Evolutionary conservation across 805 yeast genomes (phyloP).

Genomic region (Ogataea zsoltii): DNA sequence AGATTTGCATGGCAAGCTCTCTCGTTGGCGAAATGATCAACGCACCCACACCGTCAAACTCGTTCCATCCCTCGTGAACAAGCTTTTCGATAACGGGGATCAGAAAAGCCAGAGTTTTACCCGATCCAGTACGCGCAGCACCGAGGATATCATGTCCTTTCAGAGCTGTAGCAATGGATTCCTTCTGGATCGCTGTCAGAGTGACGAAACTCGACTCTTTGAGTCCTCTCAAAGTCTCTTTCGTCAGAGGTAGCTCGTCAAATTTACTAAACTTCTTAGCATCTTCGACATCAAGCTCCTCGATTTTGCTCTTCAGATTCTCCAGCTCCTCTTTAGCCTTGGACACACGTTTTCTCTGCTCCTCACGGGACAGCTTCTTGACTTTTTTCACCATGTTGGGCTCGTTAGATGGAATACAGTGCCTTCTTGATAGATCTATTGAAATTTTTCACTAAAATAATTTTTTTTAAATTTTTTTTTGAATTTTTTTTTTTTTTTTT

Average conservation of each 20-base stretch:
- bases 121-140: slow-evolving; percentile 89
- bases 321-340: slow-evolving; percentile 38
- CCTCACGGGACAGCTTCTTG: slow-evolving; percentile 30
- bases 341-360: slow-evolving; percentile 27
- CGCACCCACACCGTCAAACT: slow-evolving; percentile 86
- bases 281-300: slow-evolving; percentile 52
- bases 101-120: slow-evolving; percentile 85
- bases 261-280: slow-evolving; percentile 48
- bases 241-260: slow-evolving; percentile 74
- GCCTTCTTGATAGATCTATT: not conserved
- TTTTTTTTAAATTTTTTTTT: slow-evolving; percentile 6
- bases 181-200: slow-evolving; percentile 84
- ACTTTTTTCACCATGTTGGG: slow-evolving; percentile 32
- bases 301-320: slow-evolving; percentile 51
- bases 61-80: slow-evolving; percentile 72
- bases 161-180: slow-evolving; percentile 72
- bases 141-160: slow-evolving; percentile 81
- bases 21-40: slow-evolving; percentile 89
- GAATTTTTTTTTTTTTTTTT: not conserved
- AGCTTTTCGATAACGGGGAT: slow-evolving; percentile 77
- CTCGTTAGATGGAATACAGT: not conserved
- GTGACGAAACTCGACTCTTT: slow-evolving; percentile 74
- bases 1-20: slow-evolving; percentile 87
- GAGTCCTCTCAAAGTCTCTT: slow-evolving; percentile 66
- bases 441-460: slow-evolving; percentile 5